Evolutionary conservation across 148 eudicot species (phyloP), one percentile per base, ranked within the genome.

Genomic region (Pouteria glomerata): DNA sequence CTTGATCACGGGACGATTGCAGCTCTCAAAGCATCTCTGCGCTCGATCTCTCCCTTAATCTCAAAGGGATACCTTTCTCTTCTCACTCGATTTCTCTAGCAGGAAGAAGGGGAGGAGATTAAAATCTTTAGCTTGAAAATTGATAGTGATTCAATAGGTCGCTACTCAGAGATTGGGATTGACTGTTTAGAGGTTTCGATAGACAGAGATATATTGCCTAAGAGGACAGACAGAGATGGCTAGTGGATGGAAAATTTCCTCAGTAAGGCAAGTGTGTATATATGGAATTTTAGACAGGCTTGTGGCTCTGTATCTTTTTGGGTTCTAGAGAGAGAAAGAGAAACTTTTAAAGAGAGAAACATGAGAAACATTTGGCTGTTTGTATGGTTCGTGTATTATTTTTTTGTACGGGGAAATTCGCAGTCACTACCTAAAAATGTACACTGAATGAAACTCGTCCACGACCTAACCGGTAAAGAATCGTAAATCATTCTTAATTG

Each of bases 271-370:
- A 61, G 14, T 33, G 1, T 6, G 3, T 16, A n/a, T n/a, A n/a
- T 16, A 18, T 18, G 42, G 13, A 26, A 33, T 16, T 34, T 21
- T 8, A 5, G 11, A 14, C 42, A 23, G 21, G 11, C 41, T 52
- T 34, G 72, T 68, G 72, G 72, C 59, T 53, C 59, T 52, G 48
- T 69, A 23, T 53, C 1, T 12, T 26, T 35, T 24, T 24, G 24
- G 23, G 42, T 63, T 63, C n/a, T 63, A 39, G 18, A 63, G 50
- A 39, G 68, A 2, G 31, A 69, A 47, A 52, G 48, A 45, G 55
- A 61, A 52, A 33, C 34, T 59, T 34, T 35, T n/a, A n/a, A n/a
- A n/a, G n/a, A n/a, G n/a, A n/a, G n/a, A n/a, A n/a, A n/a, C n/a
- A n/a, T n/a, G n/a, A 26, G 29, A 33, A 21, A 11, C 16, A 19